phyloP scores from a whole-genome alignment of 164 flowering plant species.

The Tinospora cordifolia region DNA sequence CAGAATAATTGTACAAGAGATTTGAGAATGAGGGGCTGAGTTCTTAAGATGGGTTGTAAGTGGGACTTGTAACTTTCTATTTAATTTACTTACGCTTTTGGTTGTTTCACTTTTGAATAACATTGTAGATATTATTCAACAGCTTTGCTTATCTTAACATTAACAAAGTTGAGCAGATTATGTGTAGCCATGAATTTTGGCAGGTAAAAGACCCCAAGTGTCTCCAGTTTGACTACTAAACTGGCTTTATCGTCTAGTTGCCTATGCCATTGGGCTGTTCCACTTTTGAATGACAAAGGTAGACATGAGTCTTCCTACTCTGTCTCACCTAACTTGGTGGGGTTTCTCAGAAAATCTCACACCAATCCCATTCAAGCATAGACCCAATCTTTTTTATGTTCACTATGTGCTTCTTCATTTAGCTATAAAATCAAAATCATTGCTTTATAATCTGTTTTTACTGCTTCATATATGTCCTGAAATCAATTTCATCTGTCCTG shows the following conservation, averaged over 20 bases:
- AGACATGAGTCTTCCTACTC: background rate
- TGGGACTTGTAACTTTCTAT: conserved; percentile 13
- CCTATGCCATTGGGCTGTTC: conserved; percentile 9
- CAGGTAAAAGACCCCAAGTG: conserved; percentile 5
- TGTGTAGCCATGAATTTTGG: conserved; percentile 20
- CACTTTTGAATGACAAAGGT: conserved; percentile 20
- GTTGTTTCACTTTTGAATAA: background rate
- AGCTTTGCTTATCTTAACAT: background rate
- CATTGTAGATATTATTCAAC: conserved; percentile 1
- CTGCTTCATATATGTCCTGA: background rate
- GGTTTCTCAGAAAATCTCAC: background rate
- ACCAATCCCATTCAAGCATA: background rate
- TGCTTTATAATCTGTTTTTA: background rate
- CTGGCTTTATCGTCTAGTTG: background rate
- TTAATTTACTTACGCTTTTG: background rate
- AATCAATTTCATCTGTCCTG: background rate
- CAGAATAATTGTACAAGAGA: background rate
- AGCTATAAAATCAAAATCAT: background rate
- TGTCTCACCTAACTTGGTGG: background rate
- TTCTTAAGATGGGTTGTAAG: background rate
- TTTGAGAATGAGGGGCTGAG: background rate
- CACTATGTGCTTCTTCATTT: background rate
- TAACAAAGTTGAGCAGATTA: conserved; percentile 2
- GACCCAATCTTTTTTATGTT: background rate
- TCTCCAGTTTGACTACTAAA: conserved; percentile 14